Base-by-base conservation (phyloP, 306 rosid genomes). In the Castanospermum australe region DNA sequence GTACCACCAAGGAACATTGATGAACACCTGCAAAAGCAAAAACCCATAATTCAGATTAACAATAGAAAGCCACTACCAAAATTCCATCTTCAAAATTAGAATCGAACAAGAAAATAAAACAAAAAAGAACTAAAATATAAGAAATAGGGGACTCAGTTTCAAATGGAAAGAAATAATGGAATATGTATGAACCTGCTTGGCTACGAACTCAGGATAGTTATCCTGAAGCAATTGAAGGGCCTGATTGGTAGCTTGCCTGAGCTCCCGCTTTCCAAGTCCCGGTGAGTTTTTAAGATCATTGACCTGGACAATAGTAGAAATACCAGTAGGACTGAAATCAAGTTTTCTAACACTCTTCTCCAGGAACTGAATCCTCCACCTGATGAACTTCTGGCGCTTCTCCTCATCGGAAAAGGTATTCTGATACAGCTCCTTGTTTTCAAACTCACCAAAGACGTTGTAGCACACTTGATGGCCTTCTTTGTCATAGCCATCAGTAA, bases 1-100 rank as follows among this genome's bases (percentile, higher is more conserved):
- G 83, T 89, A 95, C 99, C 99, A 95, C 86, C 92, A 92, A 0
- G 99, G 99, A 50, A 88, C 98, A 72, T 95, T 95, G 82, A 95
- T 92, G 83, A 95, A 92, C 45, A 92, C 81, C 99, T 94, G 76
- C 61, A 79, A 7, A 59, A 51, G 38, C 48, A 51, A 8, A 66
- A 78, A 2, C 33, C 39, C 24, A 22, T 15, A 14, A 70, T 68
- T 33, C 67, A 45, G 6, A 56, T 9, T 1, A 20, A 33, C 5
- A 7, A 6, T 2, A 70, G 17, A 17, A 32, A 71, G 63, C 62
- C 51, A 32, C 48, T 71, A 32, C 48, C 47, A 45, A 75, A 32
- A 5, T 21, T 50, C 1, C 17, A 57, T 12, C 12, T 57, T 7
- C 17, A 64, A 17, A 10, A 13, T 30, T 8, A 73, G 41, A 56